A percentile compares a stretch with the other conserved stretches of the same genome.
Evolutionary conservation across 2,329 filamentous ascomycete genomes (phyloP).

Genomic region (Raffaelea arxii): DNA sequence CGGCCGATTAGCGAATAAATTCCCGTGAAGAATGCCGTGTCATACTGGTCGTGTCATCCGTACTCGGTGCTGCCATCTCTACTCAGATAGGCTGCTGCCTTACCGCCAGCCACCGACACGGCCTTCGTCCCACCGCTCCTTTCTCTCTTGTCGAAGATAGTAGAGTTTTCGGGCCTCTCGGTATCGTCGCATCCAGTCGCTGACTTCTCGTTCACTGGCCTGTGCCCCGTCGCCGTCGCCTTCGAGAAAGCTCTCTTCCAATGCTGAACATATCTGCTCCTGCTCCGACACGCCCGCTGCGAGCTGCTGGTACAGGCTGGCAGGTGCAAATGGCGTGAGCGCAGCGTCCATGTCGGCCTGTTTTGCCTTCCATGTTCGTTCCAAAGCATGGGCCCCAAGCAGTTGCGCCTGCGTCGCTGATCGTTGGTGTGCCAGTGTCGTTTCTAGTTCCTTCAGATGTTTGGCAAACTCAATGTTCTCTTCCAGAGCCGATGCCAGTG

Average conservation of each 20-base stretch:
- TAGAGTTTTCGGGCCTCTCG: slow-evolving; percentile 69
- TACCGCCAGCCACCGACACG: slow-evolving; percentile 88
- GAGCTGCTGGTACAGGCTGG: slow-evolving; percentile 75
- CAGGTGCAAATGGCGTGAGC: slow-evolving; percentile 74
- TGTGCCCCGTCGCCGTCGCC: slow-evolving; percentile 45
- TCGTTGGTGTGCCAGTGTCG: slow-evolving; percentile 49
- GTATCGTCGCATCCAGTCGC: slow-evolving; percentile 76
- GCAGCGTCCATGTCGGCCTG: slow-evolving; percentile 83
- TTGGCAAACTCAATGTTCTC: slow-evolving; percentile 64
- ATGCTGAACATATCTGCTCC: slow-evolving; percentile 64
- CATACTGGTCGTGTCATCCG: too few relatives aligned
- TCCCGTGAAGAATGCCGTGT: too few relatives aligned
- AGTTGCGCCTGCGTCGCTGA: slow-evolving; percentile 69
- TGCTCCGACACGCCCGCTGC: slow-evolving; percentile 72
- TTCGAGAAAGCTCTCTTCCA: slow-evolving; percentile 86
- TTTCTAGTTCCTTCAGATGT: slow-evolving; percentile 51
- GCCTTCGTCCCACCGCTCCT: slow-evolving; percentile 92
- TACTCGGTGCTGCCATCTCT: too few relatives aligned
- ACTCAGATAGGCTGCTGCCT: too few relatives aligned
- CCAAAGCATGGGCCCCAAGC: slow-evolving; percentile 72
- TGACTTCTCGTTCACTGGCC: slow-evolving; percentile 70
- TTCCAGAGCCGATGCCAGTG: slow-evolving; percentile 54
- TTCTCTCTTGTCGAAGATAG: slow-evolving; percentile 75
- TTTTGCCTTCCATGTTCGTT: slow-evolving; percentile 85
- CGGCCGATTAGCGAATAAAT: too few relatives aligned